Evolutionary conservation across 2,329 filamentous ascomycete genomes (phyloP), one percentile per base, ranked within the genome.

Genomic region (Colletotrichum shisoi): DNA sequence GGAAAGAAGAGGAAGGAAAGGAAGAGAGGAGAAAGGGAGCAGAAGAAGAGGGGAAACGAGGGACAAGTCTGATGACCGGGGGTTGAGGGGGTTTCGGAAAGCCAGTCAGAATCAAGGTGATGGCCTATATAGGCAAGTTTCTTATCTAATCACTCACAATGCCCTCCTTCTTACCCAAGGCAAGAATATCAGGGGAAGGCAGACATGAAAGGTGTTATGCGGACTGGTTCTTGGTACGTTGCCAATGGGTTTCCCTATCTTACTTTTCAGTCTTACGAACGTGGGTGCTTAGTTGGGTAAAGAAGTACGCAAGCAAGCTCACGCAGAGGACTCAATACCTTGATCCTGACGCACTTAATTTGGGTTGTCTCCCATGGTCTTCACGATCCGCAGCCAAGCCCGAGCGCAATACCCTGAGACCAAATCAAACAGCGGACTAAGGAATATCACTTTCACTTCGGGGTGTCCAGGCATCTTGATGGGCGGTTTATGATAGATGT

Each of bases 71-170:
- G 39, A 7, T 4, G 7, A 39, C 42, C 27, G 42, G 27, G 45
- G 46, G 19, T 17, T 51, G 48, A 54, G 49, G 46, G 48, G 39
- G 39, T 62, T 57, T 39, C 31, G 8, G 39, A 52, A n/a, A 21
- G 58, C 56, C 65, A 68, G 65, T 68, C 65, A 68, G 48, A 56
- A 42, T 34, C 27, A 11, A 57, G 61, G 21, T 60, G 46, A 46
- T 64, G 61, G 49, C 65, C 65, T 68, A 61, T 65, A 68, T 65
- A 65, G 65, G 65, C 65, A 68, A 56, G 42, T 68, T 51, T 21
- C 56, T 68, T 68, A 68, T 68, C 65, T 64, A 60, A 68, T 68
- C 65, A 24, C 61, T 40, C 17, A 1, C 19, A 34, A 21, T 17
- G 15, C 12, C 53, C 42, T 48, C 42, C 49, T 39, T 48, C 42